phyloP scores from a whole-genome alignment of 2,329 filamentous ascomycete genomes.

The Cyphellophora europaea region DNA sequence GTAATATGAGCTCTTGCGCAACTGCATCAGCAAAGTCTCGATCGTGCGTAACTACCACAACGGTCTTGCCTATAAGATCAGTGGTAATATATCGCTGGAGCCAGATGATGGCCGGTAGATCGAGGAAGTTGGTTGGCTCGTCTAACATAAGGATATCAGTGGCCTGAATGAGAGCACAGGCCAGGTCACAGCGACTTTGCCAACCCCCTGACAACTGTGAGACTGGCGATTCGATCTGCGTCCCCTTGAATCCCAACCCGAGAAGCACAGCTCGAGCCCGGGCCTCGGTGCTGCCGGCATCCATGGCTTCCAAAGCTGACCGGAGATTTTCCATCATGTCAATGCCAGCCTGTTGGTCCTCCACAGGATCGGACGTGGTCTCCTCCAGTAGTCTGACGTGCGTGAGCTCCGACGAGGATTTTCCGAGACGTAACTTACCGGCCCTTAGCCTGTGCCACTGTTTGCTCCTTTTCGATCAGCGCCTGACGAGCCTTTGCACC shows the following conservation, averaged over 20 bases:
- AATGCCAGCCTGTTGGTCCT: slow-evolving; percentile 11
- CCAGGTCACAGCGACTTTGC: slow-evolving; percentile 61
- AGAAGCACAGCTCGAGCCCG: slow-evolving; percentile 14
- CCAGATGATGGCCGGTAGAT: slow-evolving; percentile 77
- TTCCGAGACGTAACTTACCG: slow-evolving; percentile 32
- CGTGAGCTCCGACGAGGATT: background rate
- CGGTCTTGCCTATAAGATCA: slow-evolving; percentile 50
- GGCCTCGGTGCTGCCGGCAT: slow-evolving; percentile 15
- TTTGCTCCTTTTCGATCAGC: slow-evolving; percentile 59
- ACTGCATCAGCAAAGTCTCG: slow-evolving; percentile 69
- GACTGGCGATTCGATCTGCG: slow-evolving; percentile 14
- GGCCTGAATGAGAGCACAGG: slow-evolving; percentile 58
- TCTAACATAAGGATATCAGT: slow-evolving; percentile 73
- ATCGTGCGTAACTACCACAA: slow-evolving; percentile 70
- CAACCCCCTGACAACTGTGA: slow-evolving; percentile 63
- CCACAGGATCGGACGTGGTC: background rate
- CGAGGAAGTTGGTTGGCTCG: slow-evolving; percentile 80
- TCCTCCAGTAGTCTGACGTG: background rate
- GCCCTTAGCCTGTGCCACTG: slow-evolving; percentile 47
- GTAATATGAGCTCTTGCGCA: slow-evolving; percentile 64
- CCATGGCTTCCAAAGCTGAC: slow-evolving; percentile 14
- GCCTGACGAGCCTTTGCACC: slow-evolving; percentile 70
- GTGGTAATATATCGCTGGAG: slow-evolving; percentile 61
- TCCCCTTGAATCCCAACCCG: slow-evolving; percentile 14
- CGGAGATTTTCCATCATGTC: slow-evolving; percentile 16